These are phyloP conservation scores for Serendipita sp. DNA, from an alignment of 768 basidiomycete genomes.

Conservation along the genomic window DNA sequence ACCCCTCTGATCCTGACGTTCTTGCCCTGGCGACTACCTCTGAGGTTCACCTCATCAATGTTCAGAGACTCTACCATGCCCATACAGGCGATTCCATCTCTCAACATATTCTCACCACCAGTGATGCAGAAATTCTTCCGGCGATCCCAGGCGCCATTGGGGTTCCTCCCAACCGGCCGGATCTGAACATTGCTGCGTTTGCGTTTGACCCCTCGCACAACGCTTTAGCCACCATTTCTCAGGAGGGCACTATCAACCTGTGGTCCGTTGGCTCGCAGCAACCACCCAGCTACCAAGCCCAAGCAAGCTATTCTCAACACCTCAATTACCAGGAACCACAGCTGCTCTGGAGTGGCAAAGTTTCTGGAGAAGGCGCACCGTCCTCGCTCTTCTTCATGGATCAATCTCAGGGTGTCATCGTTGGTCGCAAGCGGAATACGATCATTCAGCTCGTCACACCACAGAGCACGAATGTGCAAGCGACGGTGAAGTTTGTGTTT, in stretches of 20 bases:
- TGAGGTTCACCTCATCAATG: slow-evolving; percentile 60
- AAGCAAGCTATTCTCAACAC: neutral
- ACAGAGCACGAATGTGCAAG: slow-evolving; percentile 54
- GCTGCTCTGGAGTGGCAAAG: slow-evolving; percentile 50
- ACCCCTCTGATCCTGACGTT: slow-evolving; percentile 64
- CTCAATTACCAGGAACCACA: neutral
- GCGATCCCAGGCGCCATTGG: slow-evolving; percentile 46
- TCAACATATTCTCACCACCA: slow-evolving; percentile 50
- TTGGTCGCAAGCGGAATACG: slow-evolving; percentile 74
- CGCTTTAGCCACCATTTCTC: slow-evolving; percentile 66
- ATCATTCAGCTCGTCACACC: slow-evolving; percentile 70
- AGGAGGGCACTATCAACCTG: slow-evolving; percentile 63
- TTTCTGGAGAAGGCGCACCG: slow-evolving; percentile 65
- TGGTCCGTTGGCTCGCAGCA: slow-evolving; percentile 70
- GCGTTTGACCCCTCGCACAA: slow-evolving; percentile 69
- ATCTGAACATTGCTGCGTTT: slow-evolving; percentile 66
- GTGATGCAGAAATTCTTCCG: slow-evolving; percentile 51
- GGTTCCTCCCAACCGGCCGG: neutral
- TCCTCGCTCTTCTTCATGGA: slow-evolving; percentile 78
- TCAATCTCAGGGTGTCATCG: slow-evolving; percentile 47
- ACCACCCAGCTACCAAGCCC: slow-evolving; percentile 20
- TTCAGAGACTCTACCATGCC: slow-evolving; percentile 42
- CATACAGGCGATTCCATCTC: slow-evolving; percentile 51
- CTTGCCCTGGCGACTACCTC: slow-evolving; percentile 71
- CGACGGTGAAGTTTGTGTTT: slow-evolving; percentile 66